Base-by-base conservation (phyloP, 1,139 yeast species). In the Pneumocystis sp. region DNA sequence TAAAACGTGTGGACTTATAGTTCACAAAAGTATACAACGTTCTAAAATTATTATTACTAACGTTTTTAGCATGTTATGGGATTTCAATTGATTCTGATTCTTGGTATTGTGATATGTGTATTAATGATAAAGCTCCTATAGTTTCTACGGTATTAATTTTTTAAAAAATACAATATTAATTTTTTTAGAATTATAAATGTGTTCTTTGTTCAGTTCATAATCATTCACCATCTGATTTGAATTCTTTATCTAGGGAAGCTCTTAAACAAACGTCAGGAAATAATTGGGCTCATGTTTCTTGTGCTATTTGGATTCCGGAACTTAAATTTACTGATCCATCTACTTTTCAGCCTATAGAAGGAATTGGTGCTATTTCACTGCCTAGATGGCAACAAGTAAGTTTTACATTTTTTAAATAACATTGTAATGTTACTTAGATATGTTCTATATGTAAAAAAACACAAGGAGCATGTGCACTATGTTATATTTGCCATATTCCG, bases 101-200 rank as follows among this genome's bases (percentile, higher is more conserved):
- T 64, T 91, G 97, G 97, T 75, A 81, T 44, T 91, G 97, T 76
- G 96, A 89, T 71, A 80, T 85, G 1, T 91, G 97, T 72, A 77
- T 84, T 2, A 90, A 90, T 71, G 86, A 85, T 65, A 73, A 83
- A 65, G 81, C 82, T 67, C 93, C 95, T 0, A 71, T 80, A 7
- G 78, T 80, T 44, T 81, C 85, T 17, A 81, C 86, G 0, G 77
- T 68, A 63, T 35, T 79, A 21, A 12, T 31, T 62, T 19, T 12
- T 6, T 59, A 40, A 21, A 37, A 15, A 34, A 17, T 42, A 19
- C 5, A 60, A 62, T n/a, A 44, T n/a, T n/a, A 39, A 50, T 19
- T 19, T 57, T 17, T 12, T 12, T 29, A 67, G 68, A 63, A 71
- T 37, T 87, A 88, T 72, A 74, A 81, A 1, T 91, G 97, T 73